Conservation (phyloP, 1,139 yeast species). For the Protomyces lactucae-debilis region DNA sequence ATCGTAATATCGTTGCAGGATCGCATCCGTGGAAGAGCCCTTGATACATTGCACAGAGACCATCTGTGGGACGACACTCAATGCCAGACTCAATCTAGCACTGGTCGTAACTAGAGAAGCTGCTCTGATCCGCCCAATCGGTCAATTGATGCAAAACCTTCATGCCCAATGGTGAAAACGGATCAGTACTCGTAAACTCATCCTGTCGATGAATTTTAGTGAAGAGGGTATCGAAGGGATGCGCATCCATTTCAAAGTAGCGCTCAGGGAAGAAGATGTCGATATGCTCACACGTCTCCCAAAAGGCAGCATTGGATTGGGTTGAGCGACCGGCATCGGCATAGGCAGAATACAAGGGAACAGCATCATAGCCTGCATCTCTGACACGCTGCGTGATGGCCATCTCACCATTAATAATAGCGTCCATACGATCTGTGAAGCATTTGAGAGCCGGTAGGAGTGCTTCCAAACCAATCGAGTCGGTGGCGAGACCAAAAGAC, state of each 20-base stretch:
- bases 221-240: constrained; percentile 20
- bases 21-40: too few species aligned
- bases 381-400: constrained; percentile 4
- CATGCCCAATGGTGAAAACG: constrained; percentile 2
- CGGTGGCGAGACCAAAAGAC: constrained; percentile 8
- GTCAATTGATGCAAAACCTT: constrained; percentile 5
- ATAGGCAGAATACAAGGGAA: constrained; percentile 1
- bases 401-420: constrained; percentile 3
- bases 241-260: constrained; percentile 6
- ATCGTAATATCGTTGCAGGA: too few species aligned
- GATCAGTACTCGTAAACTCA: neutral
- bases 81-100: neutral
- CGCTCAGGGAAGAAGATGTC: constrained; percentile 1
- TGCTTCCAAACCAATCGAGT: constrained; percentile 7
- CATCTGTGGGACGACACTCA: too few species aligned
- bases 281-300: constrained; percentile 3
- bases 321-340: neutral
- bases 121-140: constrained; percentile 8
- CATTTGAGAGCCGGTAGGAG: constrained; percentile 13
- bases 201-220: neutral
- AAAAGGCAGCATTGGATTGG: neutral
- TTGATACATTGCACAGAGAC: too few species aligned
- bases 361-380: constrained; percentile 22
- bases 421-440: neutral
- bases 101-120: constrained; percentile 15